Evolutionary conservation across 2,329 filamentous ascomycete genomes (phyloP), one percentile per base, ranked within the genome.

Genomic region (Pestalotiopsis sp.): DNA sequence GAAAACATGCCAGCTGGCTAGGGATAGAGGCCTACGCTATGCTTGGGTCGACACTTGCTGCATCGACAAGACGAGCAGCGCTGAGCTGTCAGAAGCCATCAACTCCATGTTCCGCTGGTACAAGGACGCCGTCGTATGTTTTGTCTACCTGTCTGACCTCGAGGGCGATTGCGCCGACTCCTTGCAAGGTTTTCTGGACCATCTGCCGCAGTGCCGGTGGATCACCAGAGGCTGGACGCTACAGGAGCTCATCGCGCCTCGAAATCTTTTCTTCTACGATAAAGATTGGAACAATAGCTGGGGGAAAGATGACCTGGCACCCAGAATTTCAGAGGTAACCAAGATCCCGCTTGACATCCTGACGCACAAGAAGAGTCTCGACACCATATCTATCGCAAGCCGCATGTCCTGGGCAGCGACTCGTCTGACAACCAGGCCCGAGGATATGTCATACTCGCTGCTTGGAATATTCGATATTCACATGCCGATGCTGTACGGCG

Each of bases 401-500:
- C 70, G 73, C 20, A 78, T 79, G 77, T 76, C 75, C 1, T 79
- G 76, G 78, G 77, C 75, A 2, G 66, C 76, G 1, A 45, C 58
- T 2, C 69, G 77, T 20, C 2, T 70, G 41, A 78, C 74, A 2
- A 75, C 72, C 1, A 72, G 74, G 27, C 13, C 64, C 39, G 73
- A 78, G 64, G 76, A 79, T 67, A 66, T 64, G 2, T 76, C 77
- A 0, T 79, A 79, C 67, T 77, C 72, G 20, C 68, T 79, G 2
- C 59, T 79, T n/a, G 77, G 78, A 2, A 61, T 80, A 3, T 79
- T 80, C 41, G 71, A 72, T 14, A 72, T 36, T 36, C 31, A 36
- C 2, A 36, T 36, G 31, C 31, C 31, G 7, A 36, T 36, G 31
- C 2, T 36, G 7, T 36, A 36, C 31, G 31, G 31, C 31, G 31